Evolutionary conservation across 139 green algal species (phyloP).

Genomic region (Chlorella vulgaris): DNA sequence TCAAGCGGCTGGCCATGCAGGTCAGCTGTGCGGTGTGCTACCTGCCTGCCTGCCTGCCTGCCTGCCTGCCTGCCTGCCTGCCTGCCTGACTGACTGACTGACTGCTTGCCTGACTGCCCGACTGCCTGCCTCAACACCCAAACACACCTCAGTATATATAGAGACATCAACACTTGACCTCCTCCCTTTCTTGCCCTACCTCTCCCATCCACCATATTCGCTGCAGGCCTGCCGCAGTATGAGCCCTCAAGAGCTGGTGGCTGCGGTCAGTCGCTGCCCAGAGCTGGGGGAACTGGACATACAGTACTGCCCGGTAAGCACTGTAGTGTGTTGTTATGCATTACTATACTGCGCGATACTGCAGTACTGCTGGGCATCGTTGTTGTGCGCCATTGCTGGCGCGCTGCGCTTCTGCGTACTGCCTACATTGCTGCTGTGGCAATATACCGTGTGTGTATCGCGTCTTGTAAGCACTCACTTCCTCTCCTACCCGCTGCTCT

Average conservation of each 20-base stretch:
- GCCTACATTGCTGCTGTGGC: not conserved
- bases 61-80: not conserved
- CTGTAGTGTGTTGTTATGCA: not conserved
- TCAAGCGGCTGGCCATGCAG: conserved; percentile 33
- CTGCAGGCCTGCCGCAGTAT: conserved; percentile 21
- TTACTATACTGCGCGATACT: not conserved
- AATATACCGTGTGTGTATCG: not conserved
- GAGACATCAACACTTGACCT: not conserved
- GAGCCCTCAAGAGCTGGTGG: not conserved
- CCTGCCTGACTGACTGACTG: not conserved
- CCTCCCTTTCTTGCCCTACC: not conserved
- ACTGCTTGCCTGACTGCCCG: not conserved
- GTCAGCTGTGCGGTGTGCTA: not conserved
- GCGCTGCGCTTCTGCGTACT: no score
- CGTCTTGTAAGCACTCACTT: not conserved
- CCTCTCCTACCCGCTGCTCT: not conserved
- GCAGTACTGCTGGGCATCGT: not conserved
- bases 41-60: not conserved
- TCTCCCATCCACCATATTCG: not conserved
- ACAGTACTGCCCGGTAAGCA: conserved; percentile 33
- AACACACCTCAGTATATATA: no score
- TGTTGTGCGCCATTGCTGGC: no score
- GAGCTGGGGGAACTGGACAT: conserved; percentile 25
- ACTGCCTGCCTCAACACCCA: no score
- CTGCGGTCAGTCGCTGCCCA: not conserved